Percentiles rank a stretch among this genome's conserved stretches.
phyloP scores from a whole-genome alignment of 2,329 filamentous ascomycete species.

The Dactylellina parvicollis region DNA sequence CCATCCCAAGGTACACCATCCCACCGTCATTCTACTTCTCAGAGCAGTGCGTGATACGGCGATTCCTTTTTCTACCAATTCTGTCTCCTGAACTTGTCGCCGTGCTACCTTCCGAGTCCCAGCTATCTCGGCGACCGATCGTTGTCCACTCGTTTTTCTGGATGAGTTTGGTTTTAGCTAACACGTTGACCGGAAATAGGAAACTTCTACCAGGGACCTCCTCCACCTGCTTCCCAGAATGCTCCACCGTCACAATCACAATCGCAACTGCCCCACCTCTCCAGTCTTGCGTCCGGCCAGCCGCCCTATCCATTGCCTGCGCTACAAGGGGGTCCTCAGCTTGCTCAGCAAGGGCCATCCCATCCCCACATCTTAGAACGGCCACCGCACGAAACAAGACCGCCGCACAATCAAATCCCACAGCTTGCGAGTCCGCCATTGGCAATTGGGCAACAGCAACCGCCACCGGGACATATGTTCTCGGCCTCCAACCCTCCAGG shows the following conservation, averaged over 20 bases:
- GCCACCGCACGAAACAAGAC: conserved; percentile 33
- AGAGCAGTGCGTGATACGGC: conserved; percentile 1
- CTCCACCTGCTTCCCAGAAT: conserved; percentile 35
- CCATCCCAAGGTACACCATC: conserved; percentile 40
- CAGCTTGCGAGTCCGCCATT: conserved; percentile 45
- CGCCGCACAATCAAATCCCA: conserved; percentile 43
- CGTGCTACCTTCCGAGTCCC: background rate
- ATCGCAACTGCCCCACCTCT: conserved; percentile 41
- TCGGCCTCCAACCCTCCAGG: conserved; percentile 24
- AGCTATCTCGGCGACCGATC: background rate
- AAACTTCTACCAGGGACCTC: conserved; percentile 46
- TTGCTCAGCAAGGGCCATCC: conserved; percentile 15
- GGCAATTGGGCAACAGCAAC: conserved; percentile 28
- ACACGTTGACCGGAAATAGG: conserved; percentile 4
- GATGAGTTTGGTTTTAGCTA: conserved; percentile 5
- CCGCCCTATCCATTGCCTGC: conserved; percentile 43
- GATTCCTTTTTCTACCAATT: background rate
- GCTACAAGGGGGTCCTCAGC: conserved; percentile 36
- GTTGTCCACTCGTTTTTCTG: conserved; percentile 5
- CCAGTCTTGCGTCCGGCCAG: conserved; percentile 34
- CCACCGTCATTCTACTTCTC: conserved; percentile 11
- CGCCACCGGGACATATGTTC: conserved; percentile 34
- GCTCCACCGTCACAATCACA: conserved; percentile 24
- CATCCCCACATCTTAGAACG: conserved; percentile 43
- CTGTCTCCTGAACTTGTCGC: background rate